Evolutionary conservation across 257 asterid species (phyloP).

Genomic region (Capsicum baccatum): DNA sequence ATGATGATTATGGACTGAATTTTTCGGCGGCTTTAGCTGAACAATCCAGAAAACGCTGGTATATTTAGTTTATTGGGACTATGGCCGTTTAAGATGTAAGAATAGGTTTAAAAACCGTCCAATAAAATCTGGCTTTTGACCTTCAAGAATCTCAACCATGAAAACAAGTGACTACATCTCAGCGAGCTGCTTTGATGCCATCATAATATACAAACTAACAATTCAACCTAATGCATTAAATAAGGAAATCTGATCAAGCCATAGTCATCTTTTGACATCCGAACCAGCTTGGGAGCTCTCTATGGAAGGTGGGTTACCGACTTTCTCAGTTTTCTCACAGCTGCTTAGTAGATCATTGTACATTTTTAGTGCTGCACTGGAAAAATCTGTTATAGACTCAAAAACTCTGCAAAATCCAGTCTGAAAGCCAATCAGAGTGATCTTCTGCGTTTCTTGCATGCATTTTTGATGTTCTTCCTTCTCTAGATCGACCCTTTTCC

Average conservation of each 20-base stretch:
- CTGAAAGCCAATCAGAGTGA: slow-evolving; percentile 74
- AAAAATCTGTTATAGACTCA: slow-evolving; percentile 73
- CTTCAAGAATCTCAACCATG: slow-evolving; percentile 32
- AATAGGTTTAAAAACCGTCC: neutral
- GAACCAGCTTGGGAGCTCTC: slow-evolving; percentile 49
- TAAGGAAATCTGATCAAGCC: slow-evolving; percentile 23
- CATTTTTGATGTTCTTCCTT: slow-evolving; percentile 73
- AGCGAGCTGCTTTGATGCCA: slow-evolving; percentile 80
- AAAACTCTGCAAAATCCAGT: slow-evolving; percentile 80
- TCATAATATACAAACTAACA: slow-evolving; percentile 47
- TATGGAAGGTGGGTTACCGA: slow-evolving; percentile 45
- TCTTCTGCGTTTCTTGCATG: slow-evolving; percentile 76
- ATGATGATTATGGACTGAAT: neutral
- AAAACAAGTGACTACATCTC: slow-evolving; percentile 48
- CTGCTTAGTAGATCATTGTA: slow-evolving; percentile 55
- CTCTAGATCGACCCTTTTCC: slow-evolving; percentile 65
- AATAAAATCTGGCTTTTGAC: slow-evolving; percentile 24
- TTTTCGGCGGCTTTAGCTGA: neutral
- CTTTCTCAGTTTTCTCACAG: slow-evolving; percentile 43
- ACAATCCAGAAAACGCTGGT: neutral
- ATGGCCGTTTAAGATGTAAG: neutral
- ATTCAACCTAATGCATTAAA: slow-evolving; percentile 29
- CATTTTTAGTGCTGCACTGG: slow-evolving; percentile 68
- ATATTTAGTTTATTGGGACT: neutral
- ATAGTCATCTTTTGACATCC: slow-evolving; percentile 55